Base-by-base conservation (phyloP, 805 yeast species). In the Yamadazyma insecticola region DNA sequence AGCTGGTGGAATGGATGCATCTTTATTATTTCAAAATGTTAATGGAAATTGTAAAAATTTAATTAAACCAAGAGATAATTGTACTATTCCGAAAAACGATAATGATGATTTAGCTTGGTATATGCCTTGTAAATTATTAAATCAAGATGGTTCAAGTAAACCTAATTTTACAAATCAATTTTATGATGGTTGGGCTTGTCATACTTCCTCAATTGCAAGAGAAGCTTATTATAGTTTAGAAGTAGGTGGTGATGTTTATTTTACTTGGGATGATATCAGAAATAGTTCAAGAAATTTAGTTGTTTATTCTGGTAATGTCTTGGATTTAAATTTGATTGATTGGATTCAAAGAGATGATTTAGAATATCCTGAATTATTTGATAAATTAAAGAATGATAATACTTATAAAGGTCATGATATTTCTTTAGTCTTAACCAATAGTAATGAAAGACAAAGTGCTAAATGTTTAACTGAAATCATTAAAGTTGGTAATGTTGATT, bases 171-270 rank as follows among this genome's bases (percentile, higher is more conserved):
- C 88, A 1, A 55, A 61, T 17, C 70, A 68, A 13, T 77, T 78
- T 50, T 89, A 88, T 53, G 60, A 68, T 28, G 97, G 97, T 6
- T 88, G 85, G 76, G 94, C 90, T 2, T 90, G 97, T 54, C 96
- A 92, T 58, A 84, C 97, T 1, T 71, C 85, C 4, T 47, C 70
- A 6, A 41, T 50, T 2, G 89, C 96, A 0, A 75, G 97, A 50
- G 55, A 71, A 3, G 70, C 82, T 1, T 90, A 74, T 51, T 84
- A 82, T 53, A 43, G 50, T 24, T 60, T 84, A 45, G 55, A 72
- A 16, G 72, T 70, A 21, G 60, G 69, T 17, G 96, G 90, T 5
- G 87, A 83, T 41, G 81, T 90, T 4, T 88, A 73, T 55, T 92
- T 80, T 59, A 79, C 88, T 5, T 92, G 98, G 98, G 86, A 85